These are phyloP conservation scores for Phytophthora hybrid DNA, from an alignment of 352 stramenopile species.

Conservation along the genomic window DNA sequence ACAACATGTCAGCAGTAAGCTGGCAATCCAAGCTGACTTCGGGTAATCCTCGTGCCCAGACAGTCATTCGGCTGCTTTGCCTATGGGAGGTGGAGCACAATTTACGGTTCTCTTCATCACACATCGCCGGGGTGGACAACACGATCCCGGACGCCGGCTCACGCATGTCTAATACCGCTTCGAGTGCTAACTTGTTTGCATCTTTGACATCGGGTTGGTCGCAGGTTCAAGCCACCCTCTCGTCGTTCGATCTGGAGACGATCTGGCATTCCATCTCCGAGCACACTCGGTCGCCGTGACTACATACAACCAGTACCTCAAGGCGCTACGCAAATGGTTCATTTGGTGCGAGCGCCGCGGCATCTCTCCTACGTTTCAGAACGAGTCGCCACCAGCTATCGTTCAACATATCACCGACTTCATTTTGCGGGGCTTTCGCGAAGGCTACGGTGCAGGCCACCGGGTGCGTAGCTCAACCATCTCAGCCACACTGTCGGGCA, in stretches of 20 bases:
- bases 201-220: too few relatives aligned
- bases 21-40: conserved; percentile 22
- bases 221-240: too few relatives aligned
- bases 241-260: too few relatives aligned
- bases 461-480: conserved; percentile 1
- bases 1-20: conserved; percentile 25
- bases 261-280: conserved; percentile 23
- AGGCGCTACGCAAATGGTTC: conserved; percentile 5
- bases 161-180: too few relatives aligned
- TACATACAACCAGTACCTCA: conserved; percentile 12
- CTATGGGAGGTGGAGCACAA: not conserved
- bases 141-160: too few relatives aligned
- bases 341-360: not conserved
- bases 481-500: not conserved
- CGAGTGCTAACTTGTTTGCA: too few relatives aligned
- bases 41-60: conserved; percentile 16
- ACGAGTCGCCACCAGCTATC: not conserved
- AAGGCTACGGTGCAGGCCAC: conserved; percentile 3
- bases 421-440: not conserved
- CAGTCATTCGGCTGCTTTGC: not conserved
- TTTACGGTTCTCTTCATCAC: conserved; percentile 13
- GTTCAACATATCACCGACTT: conserved; percentile 15
- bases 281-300: conserved; percentile 9
- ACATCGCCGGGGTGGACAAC: too few relatives aligned
- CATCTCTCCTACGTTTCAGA: not conserved